These are phyloP conservation scores for Leptomonas seymouri DNA, from an alignment of 208 protist genomes.

Conservation along the genomic window DNA sequence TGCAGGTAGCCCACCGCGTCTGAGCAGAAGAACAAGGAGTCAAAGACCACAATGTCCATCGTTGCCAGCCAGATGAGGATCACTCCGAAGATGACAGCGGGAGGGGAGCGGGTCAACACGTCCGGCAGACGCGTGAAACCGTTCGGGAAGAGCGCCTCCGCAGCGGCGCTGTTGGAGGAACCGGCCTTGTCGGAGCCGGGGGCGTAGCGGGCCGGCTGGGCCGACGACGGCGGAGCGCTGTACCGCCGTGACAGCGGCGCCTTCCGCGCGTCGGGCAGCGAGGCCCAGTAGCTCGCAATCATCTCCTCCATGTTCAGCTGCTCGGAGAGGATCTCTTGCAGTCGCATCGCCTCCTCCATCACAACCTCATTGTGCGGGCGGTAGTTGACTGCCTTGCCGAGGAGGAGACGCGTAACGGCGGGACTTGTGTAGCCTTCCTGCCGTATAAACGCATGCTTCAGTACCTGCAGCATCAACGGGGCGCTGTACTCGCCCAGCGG, in stretches of 20 bases:
- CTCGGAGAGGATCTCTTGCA: slow-evolving; percentile 58
- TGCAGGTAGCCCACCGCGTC: slow-evolving; percentile 81
- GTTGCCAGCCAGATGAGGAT: slow-evolving; percentile 78
- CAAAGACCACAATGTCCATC: slow-evolving; percentile 70
- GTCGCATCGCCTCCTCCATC: slow-evolving; percentile 63
- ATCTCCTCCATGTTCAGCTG: slow-evolving; percentile 58
- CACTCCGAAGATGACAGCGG: slow-evolving; percentile 68
- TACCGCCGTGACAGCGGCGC: slow-evolving; percentile 32
- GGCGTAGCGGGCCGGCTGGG: slow-evolving; percentile 74
- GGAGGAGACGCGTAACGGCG: slow-evolving; percentile 55
- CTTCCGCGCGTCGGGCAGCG: slow-evolving; percentile 48
- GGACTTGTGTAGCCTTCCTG: slow-evolving; percentile 69
- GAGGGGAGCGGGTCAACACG: slow-evolving; percentile 63
- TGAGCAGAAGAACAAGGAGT: slow-evolving; percentile 57
- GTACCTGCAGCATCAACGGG: slow-evolving; percentile 80
- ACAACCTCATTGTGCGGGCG: slow-evolving; percentile 62
- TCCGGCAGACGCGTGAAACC: slow-evolving; percentile 58
- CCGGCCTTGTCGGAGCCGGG: slow-evolving; percentile 65
- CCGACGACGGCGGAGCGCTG: slow-evolving; percentile 52
- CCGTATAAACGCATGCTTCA: slow-evolving; percentile 80
- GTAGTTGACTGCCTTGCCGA: slow-evolving; percentile 62
- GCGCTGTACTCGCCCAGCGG: slow-evolving; percentile 72
- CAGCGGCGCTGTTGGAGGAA: slow-evolving; percentile 33
- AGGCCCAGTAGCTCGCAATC: slow-evolving; percentile 63
- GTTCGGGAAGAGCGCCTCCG: slow-evolving; percentile 67